phyloP scores from a whole-genome alignment of 1,284 basidiomycete genomes.

The Sanghuangporus baumii region DNA sequence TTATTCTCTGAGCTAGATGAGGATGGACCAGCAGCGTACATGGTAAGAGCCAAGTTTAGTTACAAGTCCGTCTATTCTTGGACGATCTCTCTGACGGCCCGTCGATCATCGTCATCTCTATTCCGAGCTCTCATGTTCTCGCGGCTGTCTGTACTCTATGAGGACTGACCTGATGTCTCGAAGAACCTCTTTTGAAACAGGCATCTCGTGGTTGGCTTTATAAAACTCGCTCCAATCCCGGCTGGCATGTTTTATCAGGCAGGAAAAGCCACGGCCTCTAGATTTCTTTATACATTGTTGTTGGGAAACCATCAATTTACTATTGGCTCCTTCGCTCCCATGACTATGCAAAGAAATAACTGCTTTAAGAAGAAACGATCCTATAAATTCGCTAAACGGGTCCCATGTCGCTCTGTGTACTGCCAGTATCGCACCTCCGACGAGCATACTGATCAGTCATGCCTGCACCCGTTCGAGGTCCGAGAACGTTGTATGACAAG shows the following conservation, averaged over 20 bases:
- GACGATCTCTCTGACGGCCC: neutral
- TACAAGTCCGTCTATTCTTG: neutral
- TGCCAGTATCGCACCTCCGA: too few relatives aligned
- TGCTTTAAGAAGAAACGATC: neutral
- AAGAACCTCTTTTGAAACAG: too few relatives aligned
- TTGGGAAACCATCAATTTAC: neutral
- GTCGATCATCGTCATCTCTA: neutral
- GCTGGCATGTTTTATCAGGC: neutral
- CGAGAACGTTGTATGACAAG: slow-evolving; percentile 91
- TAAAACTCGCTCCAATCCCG: too few relatives aligned
- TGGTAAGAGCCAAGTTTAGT: neutral
- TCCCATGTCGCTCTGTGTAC: neutral
- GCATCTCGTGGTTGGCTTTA: too few relatives aligned
- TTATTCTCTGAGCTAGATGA: neutral
- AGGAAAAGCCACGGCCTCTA: neutral
- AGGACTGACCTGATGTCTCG: too few relatives aligned
- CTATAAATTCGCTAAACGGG: neutral
- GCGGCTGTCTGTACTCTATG: too few relatives aligned
- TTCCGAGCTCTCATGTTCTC: too few relatives aligned
- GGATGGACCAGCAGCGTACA: slow-evolving; percentile 13
- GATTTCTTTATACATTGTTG: neutral
- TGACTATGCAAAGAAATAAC: neutral
- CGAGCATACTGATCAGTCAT: neutral
- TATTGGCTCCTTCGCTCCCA: neutral
- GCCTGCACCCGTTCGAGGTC: slow-evolving; percentile 44